Percentiles rank a stretch among this genome's conserved stretches.
phyloP scores from a whole-genome alignment of 257 asterid species.

The Handroanthus guayacan region DNA sequence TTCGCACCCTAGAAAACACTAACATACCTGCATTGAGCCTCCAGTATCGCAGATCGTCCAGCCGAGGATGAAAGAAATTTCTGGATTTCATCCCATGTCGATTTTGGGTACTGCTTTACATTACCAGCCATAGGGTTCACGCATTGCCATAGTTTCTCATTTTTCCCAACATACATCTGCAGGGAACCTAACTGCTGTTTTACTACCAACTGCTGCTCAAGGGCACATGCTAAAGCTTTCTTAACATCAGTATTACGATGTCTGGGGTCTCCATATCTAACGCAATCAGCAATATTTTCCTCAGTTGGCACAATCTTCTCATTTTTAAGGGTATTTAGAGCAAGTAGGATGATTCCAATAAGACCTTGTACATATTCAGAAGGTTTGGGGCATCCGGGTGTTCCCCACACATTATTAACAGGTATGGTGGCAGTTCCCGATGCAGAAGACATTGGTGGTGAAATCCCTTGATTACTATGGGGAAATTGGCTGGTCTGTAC shows the following conservation, averaged over 20 bases:
- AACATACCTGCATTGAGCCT: conserved; percentile 78
- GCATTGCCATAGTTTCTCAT: conserved; percentile 84
- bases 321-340: conserved; percentile 77
- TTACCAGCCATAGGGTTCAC: conserved; percentile 72
- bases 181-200: conserved; percentile 62
- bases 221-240: conserved; percentile 82
- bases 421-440: conserved; percentile 43
- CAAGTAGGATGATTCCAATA: conserved; percentile 78
- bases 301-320: conserved; percentile 91
- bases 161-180: conserved; percentile 76
- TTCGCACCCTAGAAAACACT: neutral
- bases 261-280: conserved; percentile 68
- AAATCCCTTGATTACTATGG: conserved; percentile 54
- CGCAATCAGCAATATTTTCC: conserved; percentile 79
- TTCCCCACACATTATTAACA: conserved; percentile 65
- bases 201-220: conserved; percentile 85
- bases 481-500: conserved; percentile 50
- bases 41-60: conserved; percentile 74
- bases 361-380: conserved; percentile 77
- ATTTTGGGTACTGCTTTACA: conserved; percentile 54
- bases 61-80: conserved; percentile 73
- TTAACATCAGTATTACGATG: conserved; percentile 81
- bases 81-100: conserved; percentile 81
- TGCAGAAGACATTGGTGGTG: conserved; percentile 51
- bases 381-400: conserved; percentile 76